Conservation (phyloP, 1,139 yeast species). For the Pneumocystis carinii region DNA sequence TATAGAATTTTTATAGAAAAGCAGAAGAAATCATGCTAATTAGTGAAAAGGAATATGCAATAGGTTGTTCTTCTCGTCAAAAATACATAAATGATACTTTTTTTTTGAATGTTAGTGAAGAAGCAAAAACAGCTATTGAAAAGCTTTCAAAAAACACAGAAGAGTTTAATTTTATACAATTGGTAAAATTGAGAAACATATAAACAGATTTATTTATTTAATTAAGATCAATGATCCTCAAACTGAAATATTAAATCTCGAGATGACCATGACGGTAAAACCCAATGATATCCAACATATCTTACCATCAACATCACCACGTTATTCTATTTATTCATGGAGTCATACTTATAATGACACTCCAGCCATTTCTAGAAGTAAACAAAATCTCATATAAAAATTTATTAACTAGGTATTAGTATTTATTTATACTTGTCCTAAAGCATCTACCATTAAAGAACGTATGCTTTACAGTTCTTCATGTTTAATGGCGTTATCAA, state of each 20-base stretch:
- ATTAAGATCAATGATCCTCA: conserved; percentile 23
- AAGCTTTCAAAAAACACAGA: not conserved
- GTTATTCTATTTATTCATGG: conserved; percentile 39
- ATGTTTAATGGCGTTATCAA: conserved; percentile 42
- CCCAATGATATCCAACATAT: conserved; percentile 20
- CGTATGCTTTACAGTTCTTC: conserved; percentile 87
- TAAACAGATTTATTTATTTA: conserved; percentile 9
- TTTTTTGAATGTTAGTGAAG: conserved; percentile 13
- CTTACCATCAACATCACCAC: conserved; percentile 33
- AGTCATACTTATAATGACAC: conserved; percentile 5
- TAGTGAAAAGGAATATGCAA: not conserved
- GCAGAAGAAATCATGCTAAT: not conserved
- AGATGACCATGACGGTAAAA: conserved; percentile 10
- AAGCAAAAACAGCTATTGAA: conserved; percentile 16
- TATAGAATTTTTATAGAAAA: not conserved
- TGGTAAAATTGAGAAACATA: conserved; percentile 6
- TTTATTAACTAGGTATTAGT: conserved; percentile 21
- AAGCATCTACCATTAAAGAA: conserved; percentile 76
- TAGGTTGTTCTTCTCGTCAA: not conserved
- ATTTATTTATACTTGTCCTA: conserved; percentile 79
- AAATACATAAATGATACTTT: not conserved
- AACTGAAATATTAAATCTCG: conserved; percentile 22
- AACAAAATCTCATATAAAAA: conserved; percentile 4
- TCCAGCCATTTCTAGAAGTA: not conserved
- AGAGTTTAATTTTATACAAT: not conserved